These are phyloP conservation scores for Mycena leptocephala DNA, from an alignment of 768 basidiomycete species.

Conservation along the genomic window DNA sequence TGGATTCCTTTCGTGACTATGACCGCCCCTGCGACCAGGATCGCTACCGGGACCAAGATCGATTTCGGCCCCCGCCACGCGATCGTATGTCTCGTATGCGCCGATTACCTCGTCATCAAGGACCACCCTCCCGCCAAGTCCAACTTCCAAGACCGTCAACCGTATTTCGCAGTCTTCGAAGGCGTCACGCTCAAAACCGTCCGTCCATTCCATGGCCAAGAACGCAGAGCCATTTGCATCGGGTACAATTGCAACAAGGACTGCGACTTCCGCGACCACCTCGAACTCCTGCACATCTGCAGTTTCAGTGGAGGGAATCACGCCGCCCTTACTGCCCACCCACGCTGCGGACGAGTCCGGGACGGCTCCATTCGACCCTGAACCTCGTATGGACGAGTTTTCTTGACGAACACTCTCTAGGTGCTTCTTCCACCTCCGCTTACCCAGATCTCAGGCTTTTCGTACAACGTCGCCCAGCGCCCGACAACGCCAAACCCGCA, in stretches of 20 bases:
- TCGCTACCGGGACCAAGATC: neutral
- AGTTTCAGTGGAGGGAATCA: neutral
- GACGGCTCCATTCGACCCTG: conserved; percentile 5
- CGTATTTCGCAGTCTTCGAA: neutral
- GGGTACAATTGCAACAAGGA: neutral
- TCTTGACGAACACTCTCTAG: neutral
- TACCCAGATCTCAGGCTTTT: conserved; percentile 35
- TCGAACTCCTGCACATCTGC: neutral
- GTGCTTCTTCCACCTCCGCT: neutral
- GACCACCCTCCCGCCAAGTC: neutral
- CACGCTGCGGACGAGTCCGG: neutral
- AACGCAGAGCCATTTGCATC: neutral
- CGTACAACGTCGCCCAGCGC: conserved; percentile 34
- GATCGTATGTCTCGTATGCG: neutral
- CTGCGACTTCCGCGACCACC: neutral
- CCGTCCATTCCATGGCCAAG: neutral
- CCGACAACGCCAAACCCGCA: neutral
- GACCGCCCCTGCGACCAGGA: neutral
- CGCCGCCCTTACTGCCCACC: neutral
- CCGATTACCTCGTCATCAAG: neutral
- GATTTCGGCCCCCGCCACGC: neutral
- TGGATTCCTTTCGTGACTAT: too few relatives aligned
- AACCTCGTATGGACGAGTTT: neutral
- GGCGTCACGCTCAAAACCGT: neutral
- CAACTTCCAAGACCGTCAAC: neutral